A percentile compares a stretch with the other conserved stretches of the same genome.
These are phyloP conservation scores for Orychophragmus violaceus DNA, from an alignment of 345 rosid genomes.

Conservation along the genomic window DNA sequence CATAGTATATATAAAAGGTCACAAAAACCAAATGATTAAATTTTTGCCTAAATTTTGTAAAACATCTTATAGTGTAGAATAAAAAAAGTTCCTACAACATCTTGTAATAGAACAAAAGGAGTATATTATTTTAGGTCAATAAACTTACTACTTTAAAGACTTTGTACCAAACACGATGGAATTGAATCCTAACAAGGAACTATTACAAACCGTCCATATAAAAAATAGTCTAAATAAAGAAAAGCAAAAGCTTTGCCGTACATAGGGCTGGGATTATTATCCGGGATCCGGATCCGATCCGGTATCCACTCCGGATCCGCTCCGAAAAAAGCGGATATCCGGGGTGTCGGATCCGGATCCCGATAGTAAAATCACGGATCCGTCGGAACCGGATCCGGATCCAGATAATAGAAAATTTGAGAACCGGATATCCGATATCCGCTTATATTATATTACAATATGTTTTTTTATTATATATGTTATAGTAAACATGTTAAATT, in stretches of 20 bases:
- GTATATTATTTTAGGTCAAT: neutral
- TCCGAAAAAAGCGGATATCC: too few species aligned
- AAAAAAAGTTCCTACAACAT: neutral
- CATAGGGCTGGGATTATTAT: too few species aligned
- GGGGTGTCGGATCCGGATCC: too few species aligned
- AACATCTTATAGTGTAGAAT: neutral
- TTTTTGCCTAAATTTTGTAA: neutral
- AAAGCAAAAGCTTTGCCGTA: constrained; percentile 13
- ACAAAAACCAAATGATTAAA: neutral
- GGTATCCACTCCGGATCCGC: too few species aligned
- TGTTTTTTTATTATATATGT: too few species aligned
- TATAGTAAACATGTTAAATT: too few species aligned
- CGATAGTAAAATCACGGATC: too few species aligned
- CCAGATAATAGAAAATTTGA: too few species aligned
- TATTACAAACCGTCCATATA: constrained; percentile 24
- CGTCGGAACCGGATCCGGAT: too few species aligned
- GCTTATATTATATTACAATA: too few species aligned
- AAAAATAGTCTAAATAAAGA: neutral
- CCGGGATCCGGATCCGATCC: too few species aligned
- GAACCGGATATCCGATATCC: too few species aligned
- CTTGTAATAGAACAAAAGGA: neutral
- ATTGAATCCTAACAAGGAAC: constrained; percentile 18
- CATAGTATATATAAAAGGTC: neutral
- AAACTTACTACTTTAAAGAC: neutral
- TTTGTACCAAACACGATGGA: constrained; percentile 11